Evolutionary conservation across 1,284 basidiomycete genomes (phyloP).

Genomic region (Sanghuangporus baumii): DNA sequence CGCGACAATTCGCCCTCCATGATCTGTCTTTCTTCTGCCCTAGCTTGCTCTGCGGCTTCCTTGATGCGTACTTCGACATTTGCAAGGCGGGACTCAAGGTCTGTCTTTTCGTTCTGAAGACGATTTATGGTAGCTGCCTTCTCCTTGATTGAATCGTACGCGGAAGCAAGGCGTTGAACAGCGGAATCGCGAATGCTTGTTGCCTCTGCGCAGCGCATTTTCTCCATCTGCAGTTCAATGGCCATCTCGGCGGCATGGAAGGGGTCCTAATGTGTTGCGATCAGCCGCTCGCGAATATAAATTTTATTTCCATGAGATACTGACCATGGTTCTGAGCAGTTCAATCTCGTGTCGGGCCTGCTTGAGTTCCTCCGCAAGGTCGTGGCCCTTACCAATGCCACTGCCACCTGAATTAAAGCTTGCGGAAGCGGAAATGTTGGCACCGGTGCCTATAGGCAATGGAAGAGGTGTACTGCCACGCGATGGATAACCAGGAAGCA

Average conservation of each 20-base stretch:
- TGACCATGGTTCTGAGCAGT: slow-evolving; percentile 20
- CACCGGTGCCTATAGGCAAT: background rate
- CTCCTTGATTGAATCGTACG: slow-evolving; percentile 53
- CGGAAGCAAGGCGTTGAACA: slow-evolving; percentile 54
- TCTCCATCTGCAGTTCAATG: slow-evolving; percentile 51
- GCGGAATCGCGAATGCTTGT: slow-evolving; percentile 58
- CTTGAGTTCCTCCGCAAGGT: slow-evolving; percentile 14
- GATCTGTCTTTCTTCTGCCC: slow-evolving; percentile 14
- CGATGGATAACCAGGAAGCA: slow-evolving; percentile 6
- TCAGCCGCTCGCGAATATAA: slow-evolving; percentile 19
- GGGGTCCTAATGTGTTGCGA: slow-evolving; percentile 22
- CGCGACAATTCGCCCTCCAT: slow-evolving; percentile 31
- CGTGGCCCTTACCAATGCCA: background rate
- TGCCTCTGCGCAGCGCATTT: slow-evolving; percentile 50
- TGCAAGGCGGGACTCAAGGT: slow-evolving; percentile 25
- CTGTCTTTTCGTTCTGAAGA: slow-evolving; percentile 38
- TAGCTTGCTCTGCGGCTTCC: background rate
- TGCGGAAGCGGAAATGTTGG: background rate
- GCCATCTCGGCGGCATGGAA: slow-evolving; percentile 32
- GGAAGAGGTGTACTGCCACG: slow-evolving; percentile 6
- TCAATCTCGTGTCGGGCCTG: slow-evolving; percentile 18
- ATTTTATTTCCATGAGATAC: slow-evolving; percentile 19
- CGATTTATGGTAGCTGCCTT: slow-evolving; percentile 48
- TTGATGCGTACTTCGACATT: slow-evolving; percentile 2
- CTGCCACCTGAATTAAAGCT: background rate